Conservation (phyloP, 345 rosid species). For the Microthlaspi erraticum region DNA sequence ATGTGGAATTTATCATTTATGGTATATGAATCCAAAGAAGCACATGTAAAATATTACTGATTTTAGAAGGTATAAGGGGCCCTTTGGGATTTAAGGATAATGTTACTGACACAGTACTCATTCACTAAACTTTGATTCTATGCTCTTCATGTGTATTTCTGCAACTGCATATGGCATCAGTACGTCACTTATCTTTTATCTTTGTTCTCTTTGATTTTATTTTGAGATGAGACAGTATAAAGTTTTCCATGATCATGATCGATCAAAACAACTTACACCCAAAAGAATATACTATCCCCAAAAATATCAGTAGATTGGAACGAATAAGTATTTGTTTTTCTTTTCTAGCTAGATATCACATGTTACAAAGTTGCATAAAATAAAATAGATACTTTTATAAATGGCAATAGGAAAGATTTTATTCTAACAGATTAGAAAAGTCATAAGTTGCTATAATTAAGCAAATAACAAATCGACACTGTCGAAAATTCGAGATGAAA, state of each 20-base stretch:
- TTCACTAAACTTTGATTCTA: conserved; percentile 20
- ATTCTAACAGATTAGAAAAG: too few species aligned
- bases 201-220: neutral
- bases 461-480: too few species aligned
- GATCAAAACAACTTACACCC: neutral
- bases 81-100: conserved; percentile 29
- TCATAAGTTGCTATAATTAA: too few species aligned
- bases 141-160: conserved; percentile 33
- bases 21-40: neutral
- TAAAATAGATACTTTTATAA: too few species aligned
- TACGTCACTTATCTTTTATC: conserved; percentile 21
- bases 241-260: neutral
- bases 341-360: too few species aligned
- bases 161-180: conserved; percentile 42
- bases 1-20: conserved; percentile 19
- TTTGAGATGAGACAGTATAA: conserved; percentile 9
- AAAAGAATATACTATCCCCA: too few species aligned
- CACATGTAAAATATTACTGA: conserved; percentile 38
- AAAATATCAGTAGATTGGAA: too few species aligned
- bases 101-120: conserved; percentile 25
- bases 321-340: too few species aligned
- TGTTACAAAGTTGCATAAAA: too few species aligned
- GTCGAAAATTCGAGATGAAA: too few species aligned
- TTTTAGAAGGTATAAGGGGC: conserved; percentile 38
- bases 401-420: too few species aligned